phyloP scores from a whole-genome alignment of 2,329 filamentous ascomycete genomes.

The Colletotrichum sp. region DNA sequence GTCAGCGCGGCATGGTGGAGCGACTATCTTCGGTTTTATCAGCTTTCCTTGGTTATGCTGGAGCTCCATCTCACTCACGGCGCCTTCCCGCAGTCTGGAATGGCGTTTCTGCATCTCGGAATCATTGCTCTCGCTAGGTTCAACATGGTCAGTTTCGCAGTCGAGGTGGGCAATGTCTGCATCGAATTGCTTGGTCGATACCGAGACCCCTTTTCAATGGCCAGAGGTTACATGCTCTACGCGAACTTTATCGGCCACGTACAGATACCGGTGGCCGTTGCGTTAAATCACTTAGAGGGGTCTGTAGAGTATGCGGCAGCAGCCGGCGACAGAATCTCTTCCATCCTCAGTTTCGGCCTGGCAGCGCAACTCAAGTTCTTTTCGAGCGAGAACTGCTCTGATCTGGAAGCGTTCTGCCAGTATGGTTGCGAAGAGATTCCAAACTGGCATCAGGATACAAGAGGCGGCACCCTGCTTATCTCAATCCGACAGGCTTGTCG shows the following conservation, averaged over 20 bases:
- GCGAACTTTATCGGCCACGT: slow-evolving; percentile 75
- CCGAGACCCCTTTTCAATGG: slow-evolving; percentile 68
- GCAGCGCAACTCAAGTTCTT: slow-evolving; percentile 72
- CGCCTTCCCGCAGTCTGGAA: slow-evolving; percentile 71
- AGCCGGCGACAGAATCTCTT: slow-evolving; percentile 73
- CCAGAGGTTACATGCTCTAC: slow-evolving; percentile 72
- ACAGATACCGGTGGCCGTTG: slow-evolving; percentile 63
- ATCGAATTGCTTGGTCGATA: slow-evolving; percentile 69
- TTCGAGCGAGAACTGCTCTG: slow-evolving; percentile 69
- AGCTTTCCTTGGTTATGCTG: slow-evolving; percentile 70
- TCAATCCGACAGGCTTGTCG: slow-evolving; percentile 69
- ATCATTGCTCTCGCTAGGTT: slow-evolving; percentile 73
- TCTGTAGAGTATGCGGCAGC: slow-evolving; percentile 70
- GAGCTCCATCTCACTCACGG: slow-evolving; percentile 68
- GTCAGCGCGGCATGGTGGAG: slow-evolving; percentile 77
- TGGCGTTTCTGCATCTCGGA: slow-evolving; percentile 71
- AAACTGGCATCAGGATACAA: slow-evolving; percentile 73
- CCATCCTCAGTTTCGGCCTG: slow-evolving; percentile 74
- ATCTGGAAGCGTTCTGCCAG: slow-evolving; percentile 73
- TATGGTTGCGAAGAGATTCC: slow-evolving; percentile 77
- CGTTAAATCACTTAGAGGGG: slow-evolving; percentile 65
- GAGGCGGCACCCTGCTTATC: slow-evolving; percentile 74
- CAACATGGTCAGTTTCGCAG: slow-evolving; percentile 71
- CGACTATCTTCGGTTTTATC: slow-evolving; percentile 74
- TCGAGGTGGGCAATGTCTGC: slow-evolving; percentile 67